Base-by-base conservation (phyloP, 805 yeast species). In the Candida arabinofermentans region DNA sequence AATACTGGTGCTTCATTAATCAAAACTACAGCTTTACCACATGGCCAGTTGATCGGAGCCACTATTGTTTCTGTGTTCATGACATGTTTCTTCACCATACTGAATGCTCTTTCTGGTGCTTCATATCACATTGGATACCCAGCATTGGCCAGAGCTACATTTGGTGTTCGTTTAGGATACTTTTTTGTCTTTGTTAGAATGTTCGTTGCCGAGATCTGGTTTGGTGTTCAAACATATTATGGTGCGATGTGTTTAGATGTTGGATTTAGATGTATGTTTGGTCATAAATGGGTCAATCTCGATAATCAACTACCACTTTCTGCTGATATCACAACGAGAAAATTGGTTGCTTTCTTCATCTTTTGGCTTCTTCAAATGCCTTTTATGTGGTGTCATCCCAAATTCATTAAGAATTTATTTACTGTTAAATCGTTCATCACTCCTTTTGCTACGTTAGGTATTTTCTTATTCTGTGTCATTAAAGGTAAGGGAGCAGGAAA, bases 61-160 rank as follows among this genome's bases (percentile, higher is more conserved):
- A 30, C 44, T 14, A 35, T 47, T 18, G 21, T 51, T 17, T 49
- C 45, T 22, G 42, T 44, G 13, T 38, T 46, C 22, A 3, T 47
- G 13, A 35, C 48, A 8, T 46, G 50, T 32, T 33, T 47, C 14
- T 41, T 52, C 18, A 49, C 49, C n/a, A 40, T 52, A 14, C n/a
- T 45, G 9, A 42, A 48, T 24, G 54, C 55, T 4, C 40, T 53
- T 19, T 34, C 50, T 2, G 57, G 55, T 24, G 44, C 52, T 23
- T 47, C 44, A n/a, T 52, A 65, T 41, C 66, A 65, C 40, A 54
- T 67, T 31, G 70, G 70, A 4, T 68, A 61, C 47, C 66, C 71
- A 3, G 61, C 65, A 8, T 44, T 59, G 31, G 65, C 69, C 9
- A 58, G 71, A 51, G 53, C 63, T 37, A 51, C 60, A 10, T 67